phyloP scores from a whole-genome alignment of 2,329 filamentous ascomycete species.

The Scytalidium lignicola region DNA sequence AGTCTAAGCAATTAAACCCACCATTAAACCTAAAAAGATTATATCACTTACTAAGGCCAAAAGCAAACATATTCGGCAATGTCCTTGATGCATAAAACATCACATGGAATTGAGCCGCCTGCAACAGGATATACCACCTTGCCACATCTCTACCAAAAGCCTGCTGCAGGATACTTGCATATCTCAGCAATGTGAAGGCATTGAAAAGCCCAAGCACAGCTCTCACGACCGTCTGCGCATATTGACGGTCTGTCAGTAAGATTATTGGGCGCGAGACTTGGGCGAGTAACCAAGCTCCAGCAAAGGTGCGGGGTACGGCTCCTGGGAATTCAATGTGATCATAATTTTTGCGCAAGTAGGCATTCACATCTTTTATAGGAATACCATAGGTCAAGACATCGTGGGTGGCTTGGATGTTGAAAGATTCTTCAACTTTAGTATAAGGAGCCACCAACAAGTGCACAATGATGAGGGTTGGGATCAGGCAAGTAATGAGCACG shows the following conservation, averaged over 20 bases:
- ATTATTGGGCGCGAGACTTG: constrained; percentile 65
- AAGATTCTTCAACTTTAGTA: constrained; percentile 98
- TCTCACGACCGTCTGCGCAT: constrained; percentile 62
- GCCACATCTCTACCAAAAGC: constrained; percentile 65
- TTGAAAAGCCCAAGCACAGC: constrained; percentile 76
- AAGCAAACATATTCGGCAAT: constrained; percentile 94
- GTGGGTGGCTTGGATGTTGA: constrained; percentile 91
- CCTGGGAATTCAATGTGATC: constrained; percentile 91
- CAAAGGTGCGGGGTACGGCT: constrained; percentile 84
- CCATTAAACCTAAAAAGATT: not conserved
- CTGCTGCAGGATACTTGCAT: constrained; percentile 56
- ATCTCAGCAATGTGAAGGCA: constrained; percentile 60
- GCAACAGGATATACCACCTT: constrained; percentile 75
- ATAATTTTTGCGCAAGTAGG: constrained; percentile 59
- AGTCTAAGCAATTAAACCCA: constrained; percentile 2
- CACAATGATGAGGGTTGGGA: constrained; percentile 59
- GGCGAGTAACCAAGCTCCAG: constrained; percentile 73
- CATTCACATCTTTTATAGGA: constrained; percentile 49
- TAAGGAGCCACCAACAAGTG: constrained; percentile 76
- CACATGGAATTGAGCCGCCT: constrained; percentile 84
- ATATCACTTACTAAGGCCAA: constrained; percentile 65
- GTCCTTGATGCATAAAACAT: constrained; percentile 90
- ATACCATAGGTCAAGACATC: constrained; percentile 82
- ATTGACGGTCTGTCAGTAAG: constrained; percentile 46
- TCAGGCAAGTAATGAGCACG: constrained; percentile 43